A percentile compares a stretch with the other conserved stretches of the same genome.
Evolutionary conservation across 2,329 filamentous ascomycete genomes (phyloP).

Genomic region (Nectriaceae sp.): DNA sequence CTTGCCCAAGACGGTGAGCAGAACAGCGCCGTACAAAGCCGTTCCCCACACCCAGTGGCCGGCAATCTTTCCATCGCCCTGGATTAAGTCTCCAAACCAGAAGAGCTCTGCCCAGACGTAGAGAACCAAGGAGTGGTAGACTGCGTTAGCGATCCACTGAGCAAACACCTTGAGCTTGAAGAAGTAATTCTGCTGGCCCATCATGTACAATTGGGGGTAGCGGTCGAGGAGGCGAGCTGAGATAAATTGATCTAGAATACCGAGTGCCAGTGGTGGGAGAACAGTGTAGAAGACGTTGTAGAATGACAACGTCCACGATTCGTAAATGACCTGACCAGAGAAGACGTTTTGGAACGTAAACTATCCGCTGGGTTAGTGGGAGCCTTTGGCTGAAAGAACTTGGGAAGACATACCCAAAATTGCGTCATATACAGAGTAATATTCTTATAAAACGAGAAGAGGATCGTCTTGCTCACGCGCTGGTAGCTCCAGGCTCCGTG

Average conservation of each 20-base stretch:
- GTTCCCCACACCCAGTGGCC: slow-evolving; percentile 99
- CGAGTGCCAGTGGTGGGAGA: slow-evolving; percentile 87
- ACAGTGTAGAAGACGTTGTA: slow-evolving; percentile 99
- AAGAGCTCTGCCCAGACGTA: slow-evolving; percentile 84
- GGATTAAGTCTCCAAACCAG: slow-evolving; percentile 77
- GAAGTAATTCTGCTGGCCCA: slow-evolving; percentile 90
- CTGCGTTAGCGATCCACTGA: slow-evolving; percentile 90
- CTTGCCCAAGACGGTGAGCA: slow-evolving; percentile 92
- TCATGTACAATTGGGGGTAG: slow-evolving; percentile 92
- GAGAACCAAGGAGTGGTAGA: slow-evolving; percentile 93
- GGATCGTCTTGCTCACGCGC: slow-evolving; percentile 91
- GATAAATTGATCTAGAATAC: slow-evolving; percentile 97
- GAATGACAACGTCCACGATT: slow-evolving; percentile 99
- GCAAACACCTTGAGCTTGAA: slow-evolving; percentile 92
- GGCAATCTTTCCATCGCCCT: slow-evolving; percentile 76
- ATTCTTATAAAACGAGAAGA: slow-evolving; percentile 99
- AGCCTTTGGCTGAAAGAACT: background rate
- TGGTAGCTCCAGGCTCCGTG: slow-evolving; percentile 98
- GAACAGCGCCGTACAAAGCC: slow-evolving; percentile 89
- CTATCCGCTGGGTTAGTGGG: slow-evolving; percentile 50
- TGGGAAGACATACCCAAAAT: slow-evolving; percentile 75
- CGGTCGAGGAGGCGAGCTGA: slow-evolving; percentile 90
- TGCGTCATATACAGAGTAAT: slow-evolving; percentile 98
- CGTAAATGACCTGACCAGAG: slow-evolving; percentile 96
- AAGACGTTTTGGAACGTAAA: slow-evolving; percentile 99